Conservation (phyloP, 352 stramenopile species). For the Phytophthora idaei region DNA sequence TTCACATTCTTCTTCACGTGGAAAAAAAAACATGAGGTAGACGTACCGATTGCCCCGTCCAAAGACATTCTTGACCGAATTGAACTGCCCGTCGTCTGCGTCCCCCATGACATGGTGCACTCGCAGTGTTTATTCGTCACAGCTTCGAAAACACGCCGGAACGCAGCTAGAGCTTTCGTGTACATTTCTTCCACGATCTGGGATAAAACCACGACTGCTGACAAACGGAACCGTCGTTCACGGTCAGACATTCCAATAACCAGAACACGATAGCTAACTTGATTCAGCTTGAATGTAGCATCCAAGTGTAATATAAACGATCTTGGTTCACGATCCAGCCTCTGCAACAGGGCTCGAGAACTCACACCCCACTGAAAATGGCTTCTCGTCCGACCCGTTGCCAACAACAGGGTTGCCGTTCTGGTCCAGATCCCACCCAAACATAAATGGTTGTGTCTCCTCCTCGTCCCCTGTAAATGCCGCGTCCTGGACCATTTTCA, state of each 20-base stretch:
- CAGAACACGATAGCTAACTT: no score
- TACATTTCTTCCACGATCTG: background rate
- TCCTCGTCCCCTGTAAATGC: background rate
- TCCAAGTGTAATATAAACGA: no score
- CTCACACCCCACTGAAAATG: background rate
- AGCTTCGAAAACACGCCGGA: background rate
- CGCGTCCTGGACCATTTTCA: background rate
- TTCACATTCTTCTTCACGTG: conserved; percentile 2
- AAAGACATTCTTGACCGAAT: background rate
- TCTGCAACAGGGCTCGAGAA: background rate
- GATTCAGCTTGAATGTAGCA: no score
- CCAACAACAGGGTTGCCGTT: background rate
- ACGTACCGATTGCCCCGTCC: background rate
- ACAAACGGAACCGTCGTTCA: background rate
- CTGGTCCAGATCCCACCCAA: background rate
- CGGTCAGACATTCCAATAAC: background rate
- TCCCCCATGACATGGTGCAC: background rate
- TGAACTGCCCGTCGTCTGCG: background rate
- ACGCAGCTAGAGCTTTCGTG: background rate
- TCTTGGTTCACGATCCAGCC: background rate
- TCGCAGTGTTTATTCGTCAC: background rate
- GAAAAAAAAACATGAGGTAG: conserved; percentile 1
- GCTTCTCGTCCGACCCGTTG: background rate
- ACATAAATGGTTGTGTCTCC: no score
- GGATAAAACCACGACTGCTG: background rate